phyloP scores from a whole-genome alignment of 768 basidiomycete genomes.

The Pleurotus djamor region DNA sequence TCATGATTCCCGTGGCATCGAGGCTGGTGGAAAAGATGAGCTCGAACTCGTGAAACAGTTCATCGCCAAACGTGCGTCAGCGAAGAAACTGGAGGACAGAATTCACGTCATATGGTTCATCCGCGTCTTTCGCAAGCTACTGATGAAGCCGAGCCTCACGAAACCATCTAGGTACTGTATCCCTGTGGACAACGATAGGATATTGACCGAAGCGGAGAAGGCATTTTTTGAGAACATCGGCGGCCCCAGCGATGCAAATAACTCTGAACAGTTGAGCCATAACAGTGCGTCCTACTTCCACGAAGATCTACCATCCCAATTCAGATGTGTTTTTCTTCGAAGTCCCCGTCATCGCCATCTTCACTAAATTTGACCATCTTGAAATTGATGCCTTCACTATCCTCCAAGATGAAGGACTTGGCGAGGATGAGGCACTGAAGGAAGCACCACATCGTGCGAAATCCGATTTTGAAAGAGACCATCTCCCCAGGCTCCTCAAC shows the following conservation, averaged over 20 bases:
- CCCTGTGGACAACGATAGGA: background rate
- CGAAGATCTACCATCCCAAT: background rate
- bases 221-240: background rate
- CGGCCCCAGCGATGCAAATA: background rate
- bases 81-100: constrained; percentile 4
- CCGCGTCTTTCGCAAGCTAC: background rate
- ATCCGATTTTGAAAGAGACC: background rate
- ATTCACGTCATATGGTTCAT: constrained; percentile 16
- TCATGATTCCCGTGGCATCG: constrained; percentile 20
- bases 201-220: background rate
- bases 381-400: background rate
- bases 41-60: constrained; percentile 10
- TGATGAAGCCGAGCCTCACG: background rate
- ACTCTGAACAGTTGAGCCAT: background rate
- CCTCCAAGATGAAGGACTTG: background rate
- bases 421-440: background rate
- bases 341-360: constrained; percentile 3
- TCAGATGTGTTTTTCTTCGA: background rate
- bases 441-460: background rate
- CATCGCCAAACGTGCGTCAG: constrained; percentile 6
- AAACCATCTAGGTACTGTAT: constrained; percentile 3
- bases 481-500: background rate
- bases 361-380: constrained; percentile 5
- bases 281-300: background rate
- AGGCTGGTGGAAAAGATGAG: constrained; percentile 14